Base-by-base conservation (phyloP, 768 basidiomycete genomes). In the Tricholoma terreum region DNA sequence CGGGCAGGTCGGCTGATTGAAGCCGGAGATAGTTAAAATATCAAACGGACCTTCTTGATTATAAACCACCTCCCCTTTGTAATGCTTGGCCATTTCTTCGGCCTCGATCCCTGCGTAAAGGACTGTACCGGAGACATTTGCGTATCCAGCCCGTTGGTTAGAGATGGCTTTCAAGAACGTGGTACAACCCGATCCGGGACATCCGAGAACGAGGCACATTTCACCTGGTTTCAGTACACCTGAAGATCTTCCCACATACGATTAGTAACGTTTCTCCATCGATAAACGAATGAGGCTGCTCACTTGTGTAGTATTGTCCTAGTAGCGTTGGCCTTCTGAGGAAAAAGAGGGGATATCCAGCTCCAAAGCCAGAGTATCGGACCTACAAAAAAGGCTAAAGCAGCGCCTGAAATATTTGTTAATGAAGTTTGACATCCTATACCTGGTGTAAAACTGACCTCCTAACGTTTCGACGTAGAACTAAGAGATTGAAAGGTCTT, bases 111-210 rank as follows among this genome's bases (percentile, higher is more conserved):
- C 92, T 27, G 88, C 90, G 66, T 95, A 96, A 1, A 80, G 74
- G n/a, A 95, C 86, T 12, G 90, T 77, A 31, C 93, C 92, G 1
- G 73, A 67, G 50, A 94, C 82, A 4, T 63, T 73, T 1, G 83
- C 77, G 67, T 83, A 94, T 11, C 81, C 87, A 7, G 75, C 76
- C 3, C 90, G 80, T 58, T 86, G 80, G 67, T 94, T 93, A 17
- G 94, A 82, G 58, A 96, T 86, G 0, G 85, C 72, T 71, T 92
- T 93, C 19, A 96, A 78, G 74, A 96, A 93, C 0, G 94, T 90
- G 0, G 87, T 84, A 67, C 94, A 95, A 33, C 93, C 93, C 5
- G 90, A 81, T 1, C 88, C 89, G 4, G 92, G 92, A 54, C 90
- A 86, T 17, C 92, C 92, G 11, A 90, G 77, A 19, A 90, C 90